Evolutionary conservation across 2,329 filamentous ascomycete species (phyloP), one percentile per base, ranked within the genome.

Genomic region (Seiridium cupressi): DNA sequence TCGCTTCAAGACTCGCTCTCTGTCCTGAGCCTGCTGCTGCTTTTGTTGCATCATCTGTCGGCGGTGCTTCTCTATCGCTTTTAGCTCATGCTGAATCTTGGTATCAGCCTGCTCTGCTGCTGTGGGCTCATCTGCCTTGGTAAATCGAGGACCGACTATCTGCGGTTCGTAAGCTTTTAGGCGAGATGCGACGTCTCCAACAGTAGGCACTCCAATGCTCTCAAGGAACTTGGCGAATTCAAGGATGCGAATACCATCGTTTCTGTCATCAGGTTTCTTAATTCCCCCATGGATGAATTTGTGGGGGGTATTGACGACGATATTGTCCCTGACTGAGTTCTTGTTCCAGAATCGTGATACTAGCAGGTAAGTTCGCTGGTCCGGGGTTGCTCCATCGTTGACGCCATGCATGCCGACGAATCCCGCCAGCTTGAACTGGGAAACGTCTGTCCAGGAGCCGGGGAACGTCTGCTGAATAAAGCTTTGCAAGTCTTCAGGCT

Each of bases 261-360:
- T 63, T 2, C 56, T 60, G 0, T 38, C 38, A 3, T 63, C 63
- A 49, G 56, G 56, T 3, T 57, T 10, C 55, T 62, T 66, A 56
- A 62, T 66, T 31, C 65, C 65, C 10, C 65, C 65, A 3, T 61
- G 60, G 11, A 67, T 65, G 58, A 67, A 66, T 18, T 59, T 58
- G 55, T 67, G 64, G 4, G 64, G 64, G 4, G 65, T 66, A 51
- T 65, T 64, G 47, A 42, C 48, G 18, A 66, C 31, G 36, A 66
- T 61, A 7, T 46, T 59, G 35, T 56, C 9, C 58, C 60, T 67
- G 53, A 61, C 46, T 5, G 18, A 58, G 32, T 48, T 44, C 3
- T 35, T 53, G 7, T 40, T 47, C 3, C 48, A 40, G 8, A 57
- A 48, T 46, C 58, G 61, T 18, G 59, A 55, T 47, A 60, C 42